Evolutionary conservation across 2,329 filamentous ascomycete genomes (phyloP), one percentile per base, ranked within the genome.

Genomic region (Colletotrichum sp.): DNA sequence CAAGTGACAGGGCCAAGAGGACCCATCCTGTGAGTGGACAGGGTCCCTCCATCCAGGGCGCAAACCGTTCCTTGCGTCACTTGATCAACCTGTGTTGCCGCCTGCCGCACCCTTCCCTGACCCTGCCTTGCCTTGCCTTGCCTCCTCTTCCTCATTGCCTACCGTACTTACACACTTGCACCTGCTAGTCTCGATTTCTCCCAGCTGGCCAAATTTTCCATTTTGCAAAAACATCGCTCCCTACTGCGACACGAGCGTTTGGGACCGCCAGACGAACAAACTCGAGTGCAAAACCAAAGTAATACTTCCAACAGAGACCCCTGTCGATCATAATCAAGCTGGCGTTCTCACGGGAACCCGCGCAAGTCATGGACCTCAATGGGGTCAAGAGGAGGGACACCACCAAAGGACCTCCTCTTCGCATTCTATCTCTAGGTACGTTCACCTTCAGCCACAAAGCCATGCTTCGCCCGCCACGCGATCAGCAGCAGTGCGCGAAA

Each of bases 321-420:
- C 49, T 18, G 49, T 32, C 59, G 72, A 67, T 57, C 70, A 44
- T 39, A 57, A 18, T 21, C 64, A 69, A 74, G 57, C 71, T 64
- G 71, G 71, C 71, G 32, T n/a, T 72, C 69, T 52, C 62, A 28
- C 70, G 39, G 39, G 70, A 72, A 44, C 64, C 44, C 34, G 64
- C 71, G n/a, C 71, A 60, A 55, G 60, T 75, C 67, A 92, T 92
- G 90, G 89, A 91, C 77, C 85, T 86, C 55, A 87, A 85, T 79
- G 88, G 87, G 76, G 85, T 98, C 81, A 93, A 93, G 86, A 93
- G 96, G 84, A 98, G 97, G 87, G 96, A 99, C 85, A 98, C 96
- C 76, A 98, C 95, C 68, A 98, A 98, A 86, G 96, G 96, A 65
- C 96, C 96, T 83, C 96, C 97, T 71, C 87, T 99, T 85, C 94